phyloP scores from a whole-genome alignment of 192 early-diverging fungal species.

The Pilobolus umbonatus region DNA sequence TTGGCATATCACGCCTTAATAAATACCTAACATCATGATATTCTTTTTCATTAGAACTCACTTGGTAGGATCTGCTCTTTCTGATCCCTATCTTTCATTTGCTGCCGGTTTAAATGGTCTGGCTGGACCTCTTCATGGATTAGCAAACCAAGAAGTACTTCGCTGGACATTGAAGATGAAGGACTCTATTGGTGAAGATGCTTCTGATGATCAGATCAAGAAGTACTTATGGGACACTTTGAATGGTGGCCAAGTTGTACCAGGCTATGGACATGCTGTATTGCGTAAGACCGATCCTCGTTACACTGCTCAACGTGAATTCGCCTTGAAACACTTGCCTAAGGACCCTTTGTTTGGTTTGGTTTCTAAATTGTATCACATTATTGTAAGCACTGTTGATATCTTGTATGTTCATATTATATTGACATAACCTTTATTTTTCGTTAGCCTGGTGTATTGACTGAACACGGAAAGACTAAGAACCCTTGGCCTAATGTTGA shows the following conservation, averaged over 20 bases:
- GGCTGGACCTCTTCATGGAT: conserved; percentile 97
- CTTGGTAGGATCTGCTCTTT: conserved; percentile 93
- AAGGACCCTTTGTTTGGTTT: conserved; percentile 95
- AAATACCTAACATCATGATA: too few species aligned
- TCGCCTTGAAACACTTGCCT: conserved; percentile 96
- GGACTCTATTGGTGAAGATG: conserved; percentile 77
- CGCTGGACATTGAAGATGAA: conserved; percentile 95
- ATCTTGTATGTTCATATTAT: too few species aligned
- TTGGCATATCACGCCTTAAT: conserved; percentile 16
- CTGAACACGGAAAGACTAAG: conserved; percentile 99
- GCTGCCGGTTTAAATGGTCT: conserved; percentile 96
- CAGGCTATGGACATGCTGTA: conserved; percentile 98
- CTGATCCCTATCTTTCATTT: conserved; percentile 97
- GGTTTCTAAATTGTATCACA: conserved; percentile 94
- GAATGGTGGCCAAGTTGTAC: conserved; percentile 94
- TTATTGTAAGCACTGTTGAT: conserved; percentile 46
- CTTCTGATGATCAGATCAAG: conserved; percentile 90
- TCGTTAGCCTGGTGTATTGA: conserved; percentile 74
- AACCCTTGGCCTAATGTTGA: conserved; percentile 99
- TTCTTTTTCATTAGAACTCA: conserved; percentile 32
- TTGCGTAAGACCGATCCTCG: conserved; percentile 94
- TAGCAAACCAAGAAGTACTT: conserved; percentile 99
- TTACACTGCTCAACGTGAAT: conserved; percentile 97
- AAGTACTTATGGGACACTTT: conserved; percentile 96
- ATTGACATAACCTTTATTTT: too few species aligned